These are phyloP conservation scores for Brassica napus DNA, from an alignment of 345 rosid genomes.

Conservation along the genomic window DNA sequence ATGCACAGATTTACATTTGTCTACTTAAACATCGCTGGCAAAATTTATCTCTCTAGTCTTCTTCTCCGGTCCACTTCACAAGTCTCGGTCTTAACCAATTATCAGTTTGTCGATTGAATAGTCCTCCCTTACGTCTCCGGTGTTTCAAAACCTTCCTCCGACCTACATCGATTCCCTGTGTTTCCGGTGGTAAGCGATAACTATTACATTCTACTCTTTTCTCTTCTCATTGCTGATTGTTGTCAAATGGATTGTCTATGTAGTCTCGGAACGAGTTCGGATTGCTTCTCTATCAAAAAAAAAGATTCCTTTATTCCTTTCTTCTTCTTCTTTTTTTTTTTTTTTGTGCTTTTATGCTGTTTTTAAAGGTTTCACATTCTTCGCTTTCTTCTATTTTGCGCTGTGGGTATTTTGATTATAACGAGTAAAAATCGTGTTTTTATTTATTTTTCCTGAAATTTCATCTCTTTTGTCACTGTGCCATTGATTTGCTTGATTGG, in stretches of 20 bases:
- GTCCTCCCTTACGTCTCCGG: neutral
- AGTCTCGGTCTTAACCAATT: neutral
- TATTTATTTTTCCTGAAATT: neutral
- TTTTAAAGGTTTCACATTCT: constrained; percentile 8
- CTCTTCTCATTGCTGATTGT: constrained; percentile 16
- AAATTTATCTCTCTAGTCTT: neutral
- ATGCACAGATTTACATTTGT: constrained; percentile 18
- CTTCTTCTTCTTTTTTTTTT: neutral
- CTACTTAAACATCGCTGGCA: neutral
- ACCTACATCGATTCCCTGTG: neutral
- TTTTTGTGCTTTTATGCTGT: neutral
- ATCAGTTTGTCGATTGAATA: constrained; percentile 4
- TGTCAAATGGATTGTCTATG: neutral
- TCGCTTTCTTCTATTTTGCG: constrained; percentile 9
- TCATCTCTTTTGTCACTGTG: neutral
- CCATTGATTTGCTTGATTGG: constrained; percentile 17
- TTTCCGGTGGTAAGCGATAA: constrained; percentile 13
- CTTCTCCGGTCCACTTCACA: neutral
- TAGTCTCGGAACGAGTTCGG: constrained; percentile 9
- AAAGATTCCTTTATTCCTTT: neutral
- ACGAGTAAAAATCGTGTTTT: neutral
- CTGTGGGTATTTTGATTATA: neutral
- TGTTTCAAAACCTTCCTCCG: constrained; percentile 4
- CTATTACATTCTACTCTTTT: constrained; percentile 15
- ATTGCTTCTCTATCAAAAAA: neutral